phyloP scores from a whole-genome alignment of 75 land plant species.

The Picea glauca region DNA sequence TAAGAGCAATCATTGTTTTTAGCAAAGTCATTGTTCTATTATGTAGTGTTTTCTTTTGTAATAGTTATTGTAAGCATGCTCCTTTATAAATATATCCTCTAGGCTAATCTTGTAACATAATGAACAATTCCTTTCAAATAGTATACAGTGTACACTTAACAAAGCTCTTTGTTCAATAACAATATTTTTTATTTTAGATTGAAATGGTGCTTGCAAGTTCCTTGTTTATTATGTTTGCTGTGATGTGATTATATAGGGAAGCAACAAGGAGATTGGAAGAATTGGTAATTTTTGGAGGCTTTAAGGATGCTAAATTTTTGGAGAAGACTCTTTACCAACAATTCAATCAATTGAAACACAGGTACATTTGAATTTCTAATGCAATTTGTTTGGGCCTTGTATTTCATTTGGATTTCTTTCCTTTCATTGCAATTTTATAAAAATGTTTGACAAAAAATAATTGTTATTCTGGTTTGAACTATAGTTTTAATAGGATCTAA shows the following conservation, averaged over 20 bases:
- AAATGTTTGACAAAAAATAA: too few species aligned
- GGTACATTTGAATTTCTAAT: conserved; percentile 31
- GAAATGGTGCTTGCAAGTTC: too few species aligned
- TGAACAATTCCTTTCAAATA: background rate
- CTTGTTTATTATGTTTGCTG: background rate
- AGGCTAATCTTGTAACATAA: background rate
- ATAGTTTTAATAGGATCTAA: too few species aligned
- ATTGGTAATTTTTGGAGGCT: conserved; percentile 79
- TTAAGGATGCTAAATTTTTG: conserved; percentile 66
- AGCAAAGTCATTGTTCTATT: too few species aligned
- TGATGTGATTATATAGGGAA: conserved; percentile 31
- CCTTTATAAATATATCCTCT: background rate
- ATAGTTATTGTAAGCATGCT: background rate
- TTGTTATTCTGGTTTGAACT: too few species aligned
- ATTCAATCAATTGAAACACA: conserved; percentile 49
- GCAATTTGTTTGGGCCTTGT: background rate
- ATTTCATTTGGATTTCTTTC: background rate
- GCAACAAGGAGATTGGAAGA: conserved; percentile 56
- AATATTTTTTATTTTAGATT: too few species aligned
- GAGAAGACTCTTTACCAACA: conserved; percentile 64
- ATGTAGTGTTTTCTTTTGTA: background rate
- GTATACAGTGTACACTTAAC: too few species aligned
- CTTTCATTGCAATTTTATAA: too few species aligned
- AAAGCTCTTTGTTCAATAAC: too few species aligned
- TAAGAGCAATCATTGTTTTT: too few species aligned